phyloP scores from a whole-genome alignment of 2,329 filamentous ascomycete species.

The Colletotrichum sp. region DNA sequence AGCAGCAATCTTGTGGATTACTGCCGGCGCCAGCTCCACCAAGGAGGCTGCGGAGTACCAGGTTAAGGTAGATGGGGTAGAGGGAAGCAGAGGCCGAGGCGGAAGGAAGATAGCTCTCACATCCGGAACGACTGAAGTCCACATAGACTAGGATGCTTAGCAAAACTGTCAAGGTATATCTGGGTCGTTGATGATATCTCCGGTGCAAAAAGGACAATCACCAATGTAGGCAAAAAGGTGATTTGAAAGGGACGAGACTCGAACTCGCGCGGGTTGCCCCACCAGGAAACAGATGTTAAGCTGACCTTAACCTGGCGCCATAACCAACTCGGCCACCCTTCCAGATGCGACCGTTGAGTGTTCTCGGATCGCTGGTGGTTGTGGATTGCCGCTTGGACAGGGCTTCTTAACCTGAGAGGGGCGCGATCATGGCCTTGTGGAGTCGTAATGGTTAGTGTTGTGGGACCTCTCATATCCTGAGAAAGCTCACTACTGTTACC shows the following conservation, averaged over 20 bases:
- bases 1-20: not conserved
- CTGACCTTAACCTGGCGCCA: not conserved
- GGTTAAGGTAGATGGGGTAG: not conserved
- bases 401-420: not conserved
- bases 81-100: not conserved
- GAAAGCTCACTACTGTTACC: rapidly evolving
- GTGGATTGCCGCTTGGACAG: not conserved
- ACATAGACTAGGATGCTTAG: not conserved
- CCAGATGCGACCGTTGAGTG: not conserved
- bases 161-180: not conserved
- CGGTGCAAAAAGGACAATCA: not conserved
- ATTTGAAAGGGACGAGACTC: not conserved
- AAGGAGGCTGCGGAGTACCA: not conserved
- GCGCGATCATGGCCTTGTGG: not conserved
- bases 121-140: not conserved
- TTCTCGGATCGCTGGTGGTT: not conserved
- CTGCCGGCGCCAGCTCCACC: not conserved
- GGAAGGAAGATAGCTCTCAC: not conserved
- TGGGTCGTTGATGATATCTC: not conserved
- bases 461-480: not conserved
- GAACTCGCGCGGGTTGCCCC: not conserved
- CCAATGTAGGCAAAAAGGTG: rapidly evolving
- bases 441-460: not conserved
- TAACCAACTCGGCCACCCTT: not conserved
- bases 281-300: not conserved